Evolutionary conservation across 2,329 filamentous ascomycete species (phyloP).

Genomic region (Penicillium sp.): DNA sequence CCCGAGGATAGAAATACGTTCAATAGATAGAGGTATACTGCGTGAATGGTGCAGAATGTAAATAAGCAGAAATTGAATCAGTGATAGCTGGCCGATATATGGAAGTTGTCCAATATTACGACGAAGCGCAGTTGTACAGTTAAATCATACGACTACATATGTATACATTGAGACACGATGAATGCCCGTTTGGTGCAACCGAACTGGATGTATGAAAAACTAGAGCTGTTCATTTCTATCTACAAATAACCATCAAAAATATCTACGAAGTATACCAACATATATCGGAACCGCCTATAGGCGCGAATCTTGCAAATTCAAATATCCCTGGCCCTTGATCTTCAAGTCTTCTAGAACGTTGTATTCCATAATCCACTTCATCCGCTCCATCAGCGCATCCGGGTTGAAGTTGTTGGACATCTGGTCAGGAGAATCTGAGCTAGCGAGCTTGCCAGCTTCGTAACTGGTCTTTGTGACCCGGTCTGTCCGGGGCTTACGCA

Average conservation of each 20-base stretch:
- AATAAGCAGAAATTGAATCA: background rate
- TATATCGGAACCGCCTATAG: constrained; percentile 4
- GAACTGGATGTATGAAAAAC: too few relatives aligned
- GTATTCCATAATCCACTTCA: constrained; percentile 34
- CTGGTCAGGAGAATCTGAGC: constrained; percentile 27
- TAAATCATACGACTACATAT: background rate
- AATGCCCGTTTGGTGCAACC: background rate
- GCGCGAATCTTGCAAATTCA: constrained; percentile 16
- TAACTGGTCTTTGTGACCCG: constrained; percentile 29
- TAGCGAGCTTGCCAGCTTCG: constrained; percentile 31
- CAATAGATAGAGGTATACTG: background rate
- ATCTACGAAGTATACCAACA: background rate
- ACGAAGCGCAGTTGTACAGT: background rate
- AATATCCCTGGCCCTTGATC: constrained; percentile 13
- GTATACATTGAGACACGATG: background rate
- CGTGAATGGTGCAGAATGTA: background rate
- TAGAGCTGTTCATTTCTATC: too few relatives aligned
- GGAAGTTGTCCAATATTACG: background rate
- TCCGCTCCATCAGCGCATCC: constrained; percentile 22
- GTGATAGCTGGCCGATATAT: background rate
- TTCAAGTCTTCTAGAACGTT: constrained; percentile 27
- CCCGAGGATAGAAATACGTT: background rate
- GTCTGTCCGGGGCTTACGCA: constrained; percentile 33
- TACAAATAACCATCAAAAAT: background rate
- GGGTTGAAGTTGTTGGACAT: constrained; percentile 25